phyloP scores from a whole-genome alignment of 2,329 filamentous ascomycete genomes.

The Penicillium sp. region DNA sequence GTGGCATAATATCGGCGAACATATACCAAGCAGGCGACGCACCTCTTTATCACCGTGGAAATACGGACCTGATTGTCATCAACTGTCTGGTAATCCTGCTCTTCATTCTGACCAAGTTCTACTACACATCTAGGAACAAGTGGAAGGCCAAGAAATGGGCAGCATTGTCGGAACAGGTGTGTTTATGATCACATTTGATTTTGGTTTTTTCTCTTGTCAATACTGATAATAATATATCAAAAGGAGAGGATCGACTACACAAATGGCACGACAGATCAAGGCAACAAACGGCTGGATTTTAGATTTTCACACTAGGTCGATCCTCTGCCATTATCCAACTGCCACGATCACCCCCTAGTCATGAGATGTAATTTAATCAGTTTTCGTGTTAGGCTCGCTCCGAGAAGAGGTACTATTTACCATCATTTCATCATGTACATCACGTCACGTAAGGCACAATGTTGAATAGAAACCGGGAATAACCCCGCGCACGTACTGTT shows the following conservation, averaged over 20 bases:
- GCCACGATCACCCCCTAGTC: no score
- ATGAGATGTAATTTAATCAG: no score
- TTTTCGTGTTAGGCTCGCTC: no score
- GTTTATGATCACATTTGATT: neutral
- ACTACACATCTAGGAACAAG: conserved; percentile 23
- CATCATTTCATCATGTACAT: no score
- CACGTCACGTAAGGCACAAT: no score
- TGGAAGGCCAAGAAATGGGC: neutral
- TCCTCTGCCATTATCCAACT: no score
- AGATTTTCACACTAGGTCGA: neutral
- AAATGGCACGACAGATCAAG: neutral
- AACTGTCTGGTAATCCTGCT: conserved; percentile 46
- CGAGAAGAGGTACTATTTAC: no score
- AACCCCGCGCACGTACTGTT: no score
- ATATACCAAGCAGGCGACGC: conserved; percentile 54
- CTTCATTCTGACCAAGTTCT: conserved; percentile 44
- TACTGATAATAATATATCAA: neutral
- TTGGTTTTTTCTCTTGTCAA: neutral
- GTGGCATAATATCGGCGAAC: neutral
- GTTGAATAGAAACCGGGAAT: no score
- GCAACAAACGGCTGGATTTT: neutral
- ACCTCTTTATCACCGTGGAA: conserved; percentile 56
- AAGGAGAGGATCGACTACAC: neutral
- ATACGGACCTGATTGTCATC: conserved; percentile 54
- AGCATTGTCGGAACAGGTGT: neutral